Percentiles rank a stretch among this genome's conserved stretches.
These are phyloP conservation scores for Penicillium sp. DNA, from an alignment of 2,329 filamentous ascomycete species.

Conservation along the genomic window DNA sequence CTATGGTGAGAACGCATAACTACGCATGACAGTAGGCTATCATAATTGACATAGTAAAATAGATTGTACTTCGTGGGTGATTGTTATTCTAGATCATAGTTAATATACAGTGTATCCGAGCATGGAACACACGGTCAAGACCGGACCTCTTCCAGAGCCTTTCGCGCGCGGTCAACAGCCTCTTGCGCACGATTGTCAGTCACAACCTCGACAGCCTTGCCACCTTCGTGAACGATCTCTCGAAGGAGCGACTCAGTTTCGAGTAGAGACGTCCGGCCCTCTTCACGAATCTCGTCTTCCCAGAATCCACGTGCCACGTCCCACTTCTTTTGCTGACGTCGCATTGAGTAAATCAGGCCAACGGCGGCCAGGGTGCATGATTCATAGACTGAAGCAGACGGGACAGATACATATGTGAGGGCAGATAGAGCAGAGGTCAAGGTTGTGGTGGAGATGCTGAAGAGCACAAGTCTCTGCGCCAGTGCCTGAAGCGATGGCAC, in stretches of 20 bases:
- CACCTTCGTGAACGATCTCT: slow-evolving; percentile 46
- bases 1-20: too few relatives aligned
- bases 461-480: slow-evolving; percentile 70
- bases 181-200: slow-evolving; percentile 44
- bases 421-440: slow-evolving; percentile 57
- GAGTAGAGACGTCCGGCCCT: slow-evolving; percentile 55
- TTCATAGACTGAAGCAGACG: slow-evolving; percentile 54
- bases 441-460: slow-evolving; percentile 70
- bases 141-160: slow-evolving; percentile 44
- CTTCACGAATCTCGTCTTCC: slow-evolving; percentile 54
- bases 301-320: slow-evolving; percentile 53
- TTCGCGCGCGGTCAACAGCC: slow-evolving; percentile 47
- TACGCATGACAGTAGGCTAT: too few relatives aligned
- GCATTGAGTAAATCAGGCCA: slow-evolving; percentile 56
- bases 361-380: slow-evolving; percentile 59
- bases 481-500: slow-evolving; percentile 69
- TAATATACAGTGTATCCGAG: slow-evolving; percentile 16
- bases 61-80: slow-evolving; percentile 12
- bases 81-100: too few relatives aligned
- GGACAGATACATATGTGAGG: slow-evolving; percentile 55
- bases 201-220: slow-evolving; percentile 34
- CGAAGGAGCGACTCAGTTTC: slow-evolving; percentile 53
- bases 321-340: slow-evolving; percentile 60
- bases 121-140: slow-evolving; percentile 11
- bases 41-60: slow-evolving; percentile 16